phyloP scores from a whole-genome alignment of 225 moss, liverwort and hornwort genomes.

The Physcomitrium patens region DNA sequence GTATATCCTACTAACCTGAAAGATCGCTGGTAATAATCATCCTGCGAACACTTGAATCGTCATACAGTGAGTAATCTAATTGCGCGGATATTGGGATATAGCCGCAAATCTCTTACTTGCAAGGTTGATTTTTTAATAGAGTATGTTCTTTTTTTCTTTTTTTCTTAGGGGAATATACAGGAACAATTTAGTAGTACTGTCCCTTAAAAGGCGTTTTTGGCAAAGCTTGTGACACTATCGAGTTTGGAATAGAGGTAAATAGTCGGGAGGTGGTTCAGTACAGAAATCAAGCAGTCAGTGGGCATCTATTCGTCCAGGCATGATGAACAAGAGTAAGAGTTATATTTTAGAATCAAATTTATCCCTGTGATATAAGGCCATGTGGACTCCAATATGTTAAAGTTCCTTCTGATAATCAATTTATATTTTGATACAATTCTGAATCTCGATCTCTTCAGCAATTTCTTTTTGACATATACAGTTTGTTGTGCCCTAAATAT shows the following conservation, averaged over 20 bases:
- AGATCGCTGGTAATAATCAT: not conserved
- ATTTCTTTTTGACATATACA: no score
- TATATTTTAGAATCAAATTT: no score
- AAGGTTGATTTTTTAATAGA: slow-evolving; percentile 20
- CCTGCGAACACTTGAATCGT: slow-evolving; percentile 3
- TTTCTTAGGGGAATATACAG: slow-evolving; percentile 13
- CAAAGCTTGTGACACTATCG: not conserved
- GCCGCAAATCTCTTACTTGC: slow-evolving; percentile 2
- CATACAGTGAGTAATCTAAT: not conserved
- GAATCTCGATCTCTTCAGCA: no score
- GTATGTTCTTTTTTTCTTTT: not conserved
- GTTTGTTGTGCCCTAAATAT: no score
- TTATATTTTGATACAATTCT: no score
- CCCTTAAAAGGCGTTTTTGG: not conserved
- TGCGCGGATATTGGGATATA: not conserved
- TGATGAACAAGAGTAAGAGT: no score
- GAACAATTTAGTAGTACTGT: not conserved
- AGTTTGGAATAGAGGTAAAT: not conserved
- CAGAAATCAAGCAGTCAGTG: no score
- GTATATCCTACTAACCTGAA: not conserved
- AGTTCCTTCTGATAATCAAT: no score
- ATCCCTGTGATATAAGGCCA: no score
- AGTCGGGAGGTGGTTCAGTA: no score
- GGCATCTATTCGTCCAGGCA: no score
- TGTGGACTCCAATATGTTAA: no score